Base-by-base conservation (phyloP, 306 rosid genomes). In the Vachellia collinsii region DNA sequence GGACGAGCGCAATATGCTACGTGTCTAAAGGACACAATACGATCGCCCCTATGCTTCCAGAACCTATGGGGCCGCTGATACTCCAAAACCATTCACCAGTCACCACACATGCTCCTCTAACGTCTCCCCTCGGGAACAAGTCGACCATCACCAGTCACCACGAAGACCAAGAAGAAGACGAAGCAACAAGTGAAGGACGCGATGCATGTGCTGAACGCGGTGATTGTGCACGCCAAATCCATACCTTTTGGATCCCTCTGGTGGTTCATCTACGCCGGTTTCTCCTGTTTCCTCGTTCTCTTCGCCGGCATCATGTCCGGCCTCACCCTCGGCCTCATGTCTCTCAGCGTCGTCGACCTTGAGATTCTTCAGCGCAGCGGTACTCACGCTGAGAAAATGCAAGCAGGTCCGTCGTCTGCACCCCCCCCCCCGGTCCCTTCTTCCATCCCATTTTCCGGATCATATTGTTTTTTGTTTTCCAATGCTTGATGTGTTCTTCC, bases 261-360 rank as follows among this genome's bases (percentile, higher is more conserved):
- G 88, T 96, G 97, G 94, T 84, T 85, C 77, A 65, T 77, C 8
- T 93, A 96, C 22, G 94, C 92, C 3, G 98, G 93, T 5, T 70
- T 92, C 85, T 93, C 94, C 4, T 78, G 91, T 47, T 50, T 87
- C 19, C 80, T 96, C 0, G 99, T 95, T 48, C 84, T 92, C 72
- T 95, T 95, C 71, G 99, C 99, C 8, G 99, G 99, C 1, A 93
- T 96, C 20, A 96, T 96, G 99, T 96, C 99, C 44, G 99, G 99
- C 16, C 80, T 96, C 23, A 96, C 99, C 36, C 96, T 96, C 7
- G 99, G 99, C 4, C 97, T 96, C 80, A 96, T 96, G 99, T 96
- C 98, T 46, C 98, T 96, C 11, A 84, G 97, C 46, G 92, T 88
- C 71, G 99, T 96, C 56, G 99, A 96, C 82, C 97, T 96, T 43